Evolutionary conservation across 2,329 filamentous ascomycete genomes (phyloP).

Genomic region (Curvularia verruculosa): DNA sequence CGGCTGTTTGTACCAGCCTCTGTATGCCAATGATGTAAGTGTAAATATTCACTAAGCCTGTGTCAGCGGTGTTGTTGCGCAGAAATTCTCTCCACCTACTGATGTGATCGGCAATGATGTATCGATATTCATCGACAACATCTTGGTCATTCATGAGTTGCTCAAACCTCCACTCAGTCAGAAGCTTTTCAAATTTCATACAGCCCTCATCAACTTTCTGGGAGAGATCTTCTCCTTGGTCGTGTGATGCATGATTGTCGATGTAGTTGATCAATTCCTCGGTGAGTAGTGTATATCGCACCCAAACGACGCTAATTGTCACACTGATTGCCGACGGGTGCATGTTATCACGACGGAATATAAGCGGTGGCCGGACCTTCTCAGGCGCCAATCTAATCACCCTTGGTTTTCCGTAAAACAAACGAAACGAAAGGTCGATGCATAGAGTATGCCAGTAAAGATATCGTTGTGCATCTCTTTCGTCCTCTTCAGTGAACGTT

Average conservation of each 20-base stretch:
- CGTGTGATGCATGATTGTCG: constrained; percentile 12
- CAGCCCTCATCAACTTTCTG: constrained; percentile 28
- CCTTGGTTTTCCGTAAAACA: constrained; percentile 37
- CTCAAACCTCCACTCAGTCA: constrained; percentile 14
- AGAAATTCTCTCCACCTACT: constrained; percentile 2
- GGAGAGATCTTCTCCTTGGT: constrained; percentile 5
- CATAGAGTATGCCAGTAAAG: constrained; percentile 35
- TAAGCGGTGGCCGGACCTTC: constrained; percentile 28
- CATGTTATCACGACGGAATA: constrained; percentile 26
- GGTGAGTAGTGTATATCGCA: constrained; percentile 28
- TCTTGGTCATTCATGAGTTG: constrained; percentile 16
- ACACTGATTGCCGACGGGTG: constrained; percentile 24
- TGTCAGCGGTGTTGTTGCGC: not conserved
- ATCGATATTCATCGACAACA: constrained; percentile 12
- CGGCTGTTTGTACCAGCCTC: constrained; percentile 17
- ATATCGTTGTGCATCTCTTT: constrained; percentile 21
- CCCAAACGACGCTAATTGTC: constrained; percentile 28
- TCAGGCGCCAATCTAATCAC: constrained; percentile 27
- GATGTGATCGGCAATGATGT: constrained; percentile 32
- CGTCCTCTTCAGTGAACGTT: constrained; percentile 31
- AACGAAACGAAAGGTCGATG: constrained; percentile 34
- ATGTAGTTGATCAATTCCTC: constrained; percentile 28
- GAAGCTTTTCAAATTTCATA: constrained; percentile 22
- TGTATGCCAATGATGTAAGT: constrained; percentile 36
- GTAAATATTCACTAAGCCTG: constrained; percentile 27